Evolutionary conservation across 139 green algal species (phyloP).

Genomic region (Micractinium conductrix): DNA sequence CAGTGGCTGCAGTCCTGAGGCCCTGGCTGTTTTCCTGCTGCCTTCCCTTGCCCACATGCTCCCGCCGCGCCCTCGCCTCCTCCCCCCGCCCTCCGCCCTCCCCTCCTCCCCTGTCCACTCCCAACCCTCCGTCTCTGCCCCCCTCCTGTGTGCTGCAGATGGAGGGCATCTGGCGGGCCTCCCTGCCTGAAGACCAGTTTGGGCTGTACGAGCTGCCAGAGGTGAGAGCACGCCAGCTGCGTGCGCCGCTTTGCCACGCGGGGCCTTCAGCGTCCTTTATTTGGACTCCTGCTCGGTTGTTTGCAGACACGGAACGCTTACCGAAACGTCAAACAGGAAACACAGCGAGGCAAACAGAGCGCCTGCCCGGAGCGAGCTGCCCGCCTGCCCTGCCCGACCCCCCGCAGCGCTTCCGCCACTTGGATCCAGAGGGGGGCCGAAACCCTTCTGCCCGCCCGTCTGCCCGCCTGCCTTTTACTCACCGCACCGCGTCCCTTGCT

Average conservation of each 20-base stretch:
- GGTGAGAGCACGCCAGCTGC: too few species aligned
- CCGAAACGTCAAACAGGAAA: too few species aligned
- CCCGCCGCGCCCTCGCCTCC: background rate
- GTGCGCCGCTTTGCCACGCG: too few species aligned
- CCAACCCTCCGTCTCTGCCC: background rate
- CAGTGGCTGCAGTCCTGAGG: too few species aligned
- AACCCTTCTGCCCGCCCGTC: background rate
- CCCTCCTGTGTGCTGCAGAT: background rate
- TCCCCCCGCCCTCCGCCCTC: background rate
- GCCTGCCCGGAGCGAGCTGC: background rate
- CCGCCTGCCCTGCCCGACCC: too few species aligned
- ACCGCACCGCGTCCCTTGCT: background rate
- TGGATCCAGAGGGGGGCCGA: too few species aligned
- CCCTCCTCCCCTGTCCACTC: background rate
- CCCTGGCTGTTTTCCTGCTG: too few species aligned
- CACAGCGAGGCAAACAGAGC: background rate
- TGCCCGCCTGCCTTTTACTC: background rate
- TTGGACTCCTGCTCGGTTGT: too few species aligned
- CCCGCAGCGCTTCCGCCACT: too few species aligned
- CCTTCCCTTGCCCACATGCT: background rate
- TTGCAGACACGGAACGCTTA: too few species aligned
- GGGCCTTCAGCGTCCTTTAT: too few species aligned
- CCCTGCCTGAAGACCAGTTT: slow-evolving; percentile 12
- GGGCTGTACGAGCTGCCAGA: background rate
- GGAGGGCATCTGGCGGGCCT: background rate